Evolutionary conservation across 2,329 filamentous ascomycete genomes (phyloP).

Genomic region (Phaeomoniella chlamydospora): DNA sequence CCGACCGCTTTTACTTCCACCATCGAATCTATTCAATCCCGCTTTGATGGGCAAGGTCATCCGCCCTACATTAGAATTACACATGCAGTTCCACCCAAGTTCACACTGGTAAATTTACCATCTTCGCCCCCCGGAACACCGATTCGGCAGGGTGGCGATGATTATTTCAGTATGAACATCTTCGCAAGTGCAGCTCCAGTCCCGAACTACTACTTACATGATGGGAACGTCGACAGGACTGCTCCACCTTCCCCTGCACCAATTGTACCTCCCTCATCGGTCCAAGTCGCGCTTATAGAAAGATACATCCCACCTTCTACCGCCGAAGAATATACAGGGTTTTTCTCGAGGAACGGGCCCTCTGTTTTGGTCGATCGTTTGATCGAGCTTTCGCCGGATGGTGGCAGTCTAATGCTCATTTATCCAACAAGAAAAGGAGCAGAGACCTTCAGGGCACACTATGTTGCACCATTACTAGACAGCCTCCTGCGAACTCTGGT

Average conservation of each 20-base stretch:
- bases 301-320: conserved; percentile 51
- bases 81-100: conserved; percentile 47
- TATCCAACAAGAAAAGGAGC: conserved; percentile 47
- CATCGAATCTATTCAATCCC: conserved; percentile 39
- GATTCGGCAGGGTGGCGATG: conserved; percentile 30
- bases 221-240: conserved; percentile 25
- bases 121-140: conserved; percentile 49
- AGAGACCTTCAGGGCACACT: conserved; percentile 42
- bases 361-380: conserved; percentile 48
- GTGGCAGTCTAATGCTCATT: conserved; percentile 45
- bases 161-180: conserved; percentile 47
- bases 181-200: conserved; percentile 49
- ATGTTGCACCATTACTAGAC: conserved; percentile 46
- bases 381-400: conserved; percentile 40
- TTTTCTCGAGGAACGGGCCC: conserved; percentile 39
- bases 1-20: conserved; percentile 36
- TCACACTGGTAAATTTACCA: conserved; percentile 46
- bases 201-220: conserved; percentile 41
- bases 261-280: conserved; percentile 44
- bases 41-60: conserved; percentile 28
- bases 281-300: conserved; percentile 47
- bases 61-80: conserved; percentile 50
- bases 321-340: conserved; percentile 40
- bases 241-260: conserved; percentile 36
- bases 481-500: conserved; percentile 44